These are phyloP conservation scores for Hymenochaete sp. DNA, from an alignment of 1,284 basidiomycete species.

Conservation along the genomic window DNA sequence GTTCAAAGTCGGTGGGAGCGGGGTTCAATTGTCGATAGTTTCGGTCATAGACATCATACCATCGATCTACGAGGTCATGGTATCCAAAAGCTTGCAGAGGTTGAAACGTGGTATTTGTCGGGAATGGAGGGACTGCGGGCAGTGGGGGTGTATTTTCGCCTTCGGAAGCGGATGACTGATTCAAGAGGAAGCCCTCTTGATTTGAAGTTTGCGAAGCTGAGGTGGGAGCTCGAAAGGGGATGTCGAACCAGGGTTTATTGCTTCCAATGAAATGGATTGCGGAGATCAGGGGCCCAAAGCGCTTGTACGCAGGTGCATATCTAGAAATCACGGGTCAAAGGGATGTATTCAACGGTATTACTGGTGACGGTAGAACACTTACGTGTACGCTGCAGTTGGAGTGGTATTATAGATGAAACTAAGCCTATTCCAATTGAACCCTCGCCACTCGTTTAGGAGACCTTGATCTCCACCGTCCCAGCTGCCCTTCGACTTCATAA, in stretches of 20 bases:
- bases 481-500: constrained; percentile 70
- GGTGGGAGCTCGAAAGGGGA: constrained; percentile 54
- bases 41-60: constrained; percentile 86
- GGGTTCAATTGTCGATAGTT: constrained; percentile 59
- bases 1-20: constrained; percentile 48
- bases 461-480: constrained; percentile 99
- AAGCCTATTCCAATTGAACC: constrained; percentile 80
- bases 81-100: constrained; percentile 60
- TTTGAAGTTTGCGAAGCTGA: constrained; percentile 22
- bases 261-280: constrained; percentile 92
- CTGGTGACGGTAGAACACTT: constrained; percentile 26
- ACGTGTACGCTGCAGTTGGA: constrained; percentile 95
- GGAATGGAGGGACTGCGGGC: constrained; percentile 17
- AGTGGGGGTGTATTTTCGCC: constrained; percentile 5
- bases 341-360: constrained; percentile 16
- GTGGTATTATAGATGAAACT: constrained; percentile 97
- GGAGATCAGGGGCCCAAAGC: constrained; percentile 83
- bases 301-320: constrained; percentile 91
- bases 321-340: constrained; percentile 31
- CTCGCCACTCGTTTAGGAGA: constrained; percentile 89
- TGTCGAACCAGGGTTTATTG: constrained; percentile 85
- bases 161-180: constrained; percentile 26
- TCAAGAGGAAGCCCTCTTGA: constrained; percentile 22
- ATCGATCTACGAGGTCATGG: constrained; percentile 72
- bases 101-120: constrained; percentile 24